Evolutionary conservation across 2,329 filamentous ascomycete genomes (phyloP), one percentile per base, ranked within the genome.

Genomic region (Hortaea werneckii): DNA sequence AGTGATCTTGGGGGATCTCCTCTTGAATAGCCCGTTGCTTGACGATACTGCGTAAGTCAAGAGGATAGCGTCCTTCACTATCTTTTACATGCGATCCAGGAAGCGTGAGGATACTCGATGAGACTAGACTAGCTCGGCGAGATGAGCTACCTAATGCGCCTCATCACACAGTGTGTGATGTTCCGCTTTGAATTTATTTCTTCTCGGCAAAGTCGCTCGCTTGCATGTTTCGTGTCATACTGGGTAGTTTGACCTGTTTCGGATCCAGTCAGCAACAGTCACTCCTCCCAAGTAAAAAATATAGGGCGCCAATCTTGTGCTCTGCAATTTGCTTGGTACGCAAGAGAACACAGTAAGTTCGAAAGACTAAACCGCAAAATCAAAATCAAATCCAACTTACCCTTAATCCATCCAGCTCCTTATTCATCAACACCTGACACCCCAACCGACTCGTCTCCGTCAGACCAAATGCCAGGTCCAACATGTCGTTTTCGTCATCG

Each of bases 141-240:
- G 20, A 20, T n/a, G 20, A 20, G 20, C n/a, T n/a, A n/a, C n/a
- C 20, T 20, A 4, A 20, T 20, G 20, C 20, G 20, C 20, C n/a
- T n/a, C n/a, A n/a, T n/a, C n/a, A n/a, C n/a, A n/a, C n/a, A n/a
- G n/a, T 20, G 20, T 20, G 20, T 20, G 20, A 4, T 20, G 20
- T 20, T 4, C 20, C 20, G 20, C 20, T 20, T 20, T 2, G 20
- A 20, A 20, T 2, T 20, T 28, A 44, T 46, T 45, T 51, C 47
- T 57, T 55, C 48, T 61, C 51, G 53, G 57, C 63, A 51, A 98
- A 98, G 68, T 98, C 92, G 66, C 87, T 94, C 10, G 87, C 87
- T 70, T 98, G 92, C 68, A 98, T 61, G 63, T 98, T 98, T 65
- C 92, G 77, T 54, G 92, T 96, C 88, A 95, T 95, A 34, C 80